Conservation (phyloP, 345 rosid genomes). For the Gossypium stocksii region DNA sequence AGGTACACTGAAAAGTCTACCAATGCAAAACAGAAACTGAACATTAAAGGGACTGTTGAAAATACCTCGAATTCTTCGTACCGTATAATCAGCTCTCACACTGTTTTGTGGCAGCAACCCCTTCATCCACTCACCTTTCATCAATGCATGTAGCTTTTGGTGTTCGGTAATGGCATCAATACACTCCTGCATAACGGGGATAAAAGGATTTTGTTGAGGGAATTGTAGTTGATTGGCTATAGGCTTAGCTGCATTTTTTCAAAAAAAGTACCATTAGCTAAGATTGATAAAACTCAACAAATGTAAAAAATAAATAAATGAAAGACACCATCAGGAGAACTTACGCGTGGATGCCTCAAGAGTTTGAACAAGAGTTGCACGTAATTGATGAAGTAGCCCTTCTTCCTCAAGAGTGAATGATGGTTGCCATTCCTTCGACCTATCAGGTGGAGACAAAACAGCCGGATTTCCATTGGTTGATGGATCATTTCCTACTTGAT, state of each 20-base stretch:
- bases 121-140: constrained; percentile 95
- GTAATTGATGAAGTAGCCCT: constrained; percentile 70
- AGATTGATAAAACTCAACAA: constrained; percentile 12
- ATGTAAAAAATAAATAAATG: not conserved
- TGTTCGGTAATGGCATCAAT: constrained; percentile 87
- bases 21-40: not conserved
- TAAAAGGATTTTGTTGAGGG: constrained; percentile 49
- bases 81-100: constrained; percentile 66
- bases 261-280: constrained; percentile 3
- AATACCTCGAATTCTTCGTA: constrained; percentile 74
- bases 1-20: not conserved
- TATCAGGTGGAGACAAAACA: constrained; percentile 47
- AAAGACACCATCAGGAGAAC: constrained; percentile 21
- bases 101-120: constrained; percentile 79
- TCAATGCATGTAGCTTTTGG: constrained; percentile 75
- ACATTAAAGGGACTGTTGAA: not conserved
- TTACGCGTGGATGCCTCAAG: constrained; percentile 64
- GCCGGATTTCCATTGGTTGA: constrained; percentile 39
- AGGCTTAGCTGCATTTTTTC: constrained; percentile 47
- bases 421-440: constrained; percentile 77
- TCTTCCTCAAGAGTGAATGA: constrained; percentile 77
- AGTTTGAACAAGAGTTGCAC: constrained; percentile 68
- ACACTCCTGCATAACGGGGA: constrained; percentile 76
- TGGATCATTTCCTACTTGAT: constrained; percentile 70
- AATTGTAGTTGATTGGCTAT: constrained; percentile 44